These are phyloP conservation scores for Blepharisma stoltei DNA, from an alignment of 73 alveolate species.

Conservation along the genomic window DNA sequence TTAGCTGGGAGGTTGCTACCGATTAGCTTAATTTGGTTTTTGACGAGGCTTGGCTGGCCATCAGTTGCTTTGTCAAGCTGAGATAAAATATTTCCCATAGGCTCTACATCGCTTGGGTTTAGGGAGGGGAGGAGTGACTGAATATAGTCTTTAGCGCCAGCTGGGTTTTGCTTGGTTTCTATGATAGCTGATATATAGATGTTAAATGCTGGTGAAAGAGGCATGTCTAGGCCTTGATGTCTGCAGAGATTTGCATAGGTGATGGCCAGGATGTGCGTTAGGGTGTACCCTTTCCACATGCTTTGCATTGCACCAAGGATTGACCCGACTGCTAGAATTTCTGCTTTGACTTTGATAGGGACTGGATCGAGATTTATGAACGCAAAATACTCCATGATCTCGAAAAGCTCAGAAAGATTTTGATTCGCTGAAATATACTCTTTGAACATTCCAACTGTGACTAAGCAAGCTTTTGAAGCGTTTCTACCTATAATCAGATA, in stretches of 20 bases:
- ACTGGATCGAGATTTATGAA: not conserved
- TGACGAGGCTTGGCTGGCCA: not conserved
- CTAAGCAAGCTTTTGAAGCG: not conserved
- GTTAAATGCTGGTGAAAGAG: not conserved
- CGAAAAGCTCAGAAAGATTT: not conserved
- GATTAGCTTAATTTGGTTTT: not conserved
- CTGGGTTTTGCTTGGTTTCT: not conserved
- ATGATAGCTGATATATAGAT: not conserved
- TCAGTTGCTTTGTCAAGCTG: not conserved
- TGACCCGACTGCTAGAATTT: not conserved
- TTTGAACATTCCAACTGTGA: constrained; percentile 10
- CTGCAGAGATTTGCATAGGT: not conserved
- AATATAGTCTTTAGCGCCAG: not conserved
- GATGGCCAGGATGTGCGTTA: not conserved
- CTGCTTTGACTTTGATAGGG: not conserved
- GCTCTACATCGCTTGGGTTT: constrained; percentile 1
- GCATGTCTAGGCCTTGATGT: not conserved
- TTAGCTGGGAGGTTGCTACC: constrained; percentile 23
- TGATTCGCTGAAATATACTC: not conserved
- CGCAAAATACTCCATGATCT: not conserved
- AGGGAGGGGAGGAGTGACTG: not conserved
- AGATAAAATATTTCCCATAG: not conserved
- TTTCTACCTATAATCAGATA: not conserved
- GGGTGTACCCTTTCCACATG: not conserved
- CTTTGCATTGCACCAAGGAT: not conserved